A percentile compares a stretch with the other conserved stretches of the same genome.
These are phyloP conservation scores for Lactarius tabidus DNA, from an alignment of 768 basidiomycete genomes.

Conservation along the genomic window DNA sequence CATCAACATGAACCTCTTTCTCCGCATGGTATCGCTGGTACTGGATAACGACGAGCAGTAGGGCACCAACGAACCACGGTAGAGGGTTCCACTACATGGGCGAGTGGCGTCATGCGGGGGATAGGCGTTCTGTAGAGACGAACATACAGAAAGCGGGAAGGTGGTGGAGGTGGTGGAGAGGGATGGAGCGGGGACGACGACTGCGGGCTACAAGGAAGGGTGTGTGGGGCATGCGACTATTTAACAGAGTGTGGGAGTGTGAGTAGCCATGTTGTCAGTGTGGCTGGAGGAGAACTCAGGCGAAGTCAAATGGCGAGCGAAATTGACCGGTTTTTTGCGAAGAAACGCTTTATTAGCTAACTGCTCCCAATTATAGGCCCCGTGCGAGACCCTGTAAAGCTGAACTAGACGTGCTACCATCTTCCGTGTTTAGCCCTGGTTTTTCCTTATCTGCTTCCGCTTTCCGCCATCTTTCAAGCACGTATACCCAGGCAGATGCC, in stretches of 20 bases:
- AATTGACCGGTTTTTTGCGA: background rate
- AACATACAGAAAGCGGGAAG: constrained; percentile 15
- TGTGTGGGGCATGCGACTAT: constrained; percentile 11
- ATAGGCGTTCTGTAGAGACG: constrained; percentile 48
- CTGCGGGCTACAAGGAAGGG: background rate
- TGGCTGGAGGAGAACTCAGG: background rate
- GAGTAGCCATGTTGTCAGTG: constrained; percentile 1
- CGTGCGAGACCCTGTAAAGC: too few relatives aligned
- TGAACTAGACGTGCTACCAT: background rate
- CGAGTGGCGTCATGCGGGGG: constrained; percentile 78
- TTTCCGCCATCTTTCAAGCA: constrained; percentile 3
- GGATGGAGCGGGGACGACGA: background rate
- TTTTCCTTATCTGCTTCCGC: constrained; percentile 11
- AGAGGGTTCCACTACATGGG: constrained; percentile 96
- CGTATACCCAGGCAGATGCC: constrained; percentile 10
- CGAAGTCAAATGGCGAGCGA: background rate
- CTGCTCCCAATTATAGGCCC: too few relatives aligned
- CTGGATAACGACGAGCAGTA: constrained; percentile 75
- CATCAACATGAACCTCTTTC: constrained; percentile 72
- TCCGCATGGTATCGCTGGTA: constrained; percentile 51
- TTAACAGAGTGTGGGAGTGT: constrained; percentile 7
- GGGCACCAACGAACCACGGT: constrained; percentile 83
- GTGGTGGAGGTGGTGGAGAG: background rate
- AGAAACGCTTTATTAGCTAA: too few relatives aligned
- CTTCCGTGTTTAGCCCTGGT: constrained; percentile 13